Conservation (phyloP, 1,284 basidiomycete genomes). For the Puccinia polysora region DNA sequence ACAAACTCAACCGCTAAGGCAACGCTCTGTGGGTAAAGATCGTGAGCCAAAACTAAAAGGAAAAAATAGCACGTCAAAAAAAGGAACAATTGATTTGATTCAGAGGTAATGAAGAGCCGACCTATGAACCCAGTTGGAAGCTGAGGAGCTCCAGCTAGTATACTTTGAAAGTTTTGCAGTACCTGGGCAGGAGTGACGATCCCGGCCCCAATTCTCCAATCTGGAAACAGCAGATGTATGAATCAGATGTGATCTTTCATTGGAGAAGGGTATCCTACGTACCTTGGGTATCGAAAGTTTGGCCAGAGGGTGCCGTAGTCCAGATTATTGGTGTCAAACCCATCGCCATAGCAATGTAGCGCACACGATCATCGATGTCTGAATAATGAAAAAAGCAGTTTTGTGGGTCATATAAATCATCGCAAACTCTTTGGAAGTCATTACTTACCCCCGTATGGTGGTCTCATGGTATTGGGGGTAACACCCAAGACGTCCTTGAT, state of each 20-base stretch:
- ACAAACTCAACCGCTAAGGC: slow-evolving; percentile 83
- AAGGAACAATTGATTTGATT: too few relatives aligned
- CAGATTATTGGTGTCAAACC: slow-evolving; percentile 72
- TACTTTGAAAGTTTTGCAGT: slow-evolving; percentile 48
- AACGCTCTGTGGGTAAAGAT: slow-evolving; percentile 68
- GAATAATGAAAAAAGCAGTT: slow-evolving; percentile 50
- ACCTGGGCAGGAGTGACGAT: slow-evolving; percentile 49
- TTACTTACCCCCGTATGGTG: slow-evolving; percentile 56
- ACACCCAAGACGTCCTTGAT: slow-evolving; percentile 58
- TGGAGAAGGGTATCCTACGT: too few relatives aligned
- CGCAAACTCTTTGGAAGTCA: not conserved
- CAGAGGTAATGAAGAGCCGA: too few relatives aligned
- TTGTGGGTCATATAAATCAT: slow-evolving; percentile 4
- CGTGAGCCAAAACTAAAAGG: slow-evolving; percentile 48
- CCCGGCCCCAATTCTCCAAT: slow-evolving; percentile 51
- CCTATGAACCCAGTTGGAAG: slow-evolving; percentile 65
- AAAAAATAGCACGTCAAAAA: not conserved
- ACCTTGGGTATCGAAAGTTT: slow-evolving; percentile 72
- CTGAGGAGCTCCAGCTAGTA: slow-evolving; percentile 47
- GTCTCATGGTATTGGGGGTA: slow-evolving; percentile 72
- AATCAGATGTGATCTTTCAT: too few relatives aligned
- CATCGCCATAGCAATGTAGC: slow-evolving; percentile 75
- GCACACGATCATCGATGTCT: slow-evolving; percentile 74
- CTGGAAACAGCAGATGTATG: too few relatives aligned
- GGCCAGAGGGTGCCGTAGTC: slow-evolving; percentile 60